These are phyloP conservation scores for Ambrosiella beaveri DNA, from an alignment of 2,329 filamentous ascomycete genomes.

Conservation along the genomic window DNA sequence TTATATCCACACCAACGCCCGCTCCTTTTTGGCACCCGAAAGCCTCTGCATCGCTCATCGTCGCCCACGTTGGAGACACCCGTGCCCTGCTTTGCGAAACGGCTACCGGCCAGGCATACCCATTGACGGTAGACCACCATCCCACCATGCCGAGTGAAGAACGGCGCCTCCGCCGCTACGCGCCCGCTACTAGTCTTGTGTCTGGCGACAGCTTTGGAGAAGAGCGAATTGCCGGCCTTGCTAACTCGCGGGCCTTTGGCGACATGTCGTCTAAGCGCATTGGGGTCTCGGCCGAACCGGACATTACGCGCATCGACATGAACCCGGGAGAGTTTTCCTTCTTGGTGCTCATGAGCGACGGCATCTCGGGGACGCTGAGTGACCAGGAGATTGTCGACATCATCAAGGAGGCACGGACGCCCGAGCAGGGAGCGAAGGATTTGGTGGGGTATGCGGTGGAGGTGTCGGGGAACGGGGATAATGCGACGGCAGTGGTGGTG, in stretches of 20 bases:
- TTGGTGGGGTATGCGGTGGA: constrained; percentile 82
- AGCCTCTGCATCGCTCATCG: constrained; percentile 64
- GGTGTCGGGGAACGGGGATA: constrained; percentile 50
- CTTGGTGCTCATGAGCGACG: constrained; percentile 74
- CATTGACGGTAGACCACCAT: constrained; percentile 82
- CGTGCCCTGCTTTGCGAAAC: constrained; percentile 81
- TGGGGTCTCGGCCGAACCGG: constrained; percentile 85
- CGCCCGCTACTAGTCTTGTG: constrained; percentile 57
- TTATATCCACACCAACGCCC: constrained; percentile 83
- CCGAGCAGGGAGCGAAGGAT: constrained; percentile 63
- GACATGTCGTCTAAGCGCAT: constrained; percentile 85
- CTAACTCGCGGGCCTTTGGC: constrained; percentile 86
- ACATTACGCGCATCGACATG: constrained; percentile 64
- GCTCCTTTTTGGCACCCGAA: constrained; percentile 91
- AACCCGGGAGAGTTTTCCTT: constrained; percentile 76
- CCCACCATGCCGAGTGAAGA: constrained; percentile 75
- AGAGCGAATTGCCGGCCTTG: constrained; percentile 81
- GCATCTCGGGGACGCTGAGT: constrained; percentile 65
- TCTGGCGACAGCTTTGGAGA: constrained; percentile 88
- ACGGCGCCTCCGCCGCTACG: constrained; percentile 67
- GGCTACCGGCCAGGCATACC: constrained; percentile 58
- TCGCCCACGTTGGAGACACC: constrained; percentile 87
- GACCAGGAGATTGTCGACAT: constrained; percentile 96
- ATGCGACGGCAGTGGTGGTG: constrained; percentile 51
- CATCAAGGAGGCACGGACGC: constrained; percentile 81